Evolutionary conservation across 164 flowering plant species (phyloP), one percentile per base, ranked within the genome.

Genomic region (Liriodendron chinense): DNA sequence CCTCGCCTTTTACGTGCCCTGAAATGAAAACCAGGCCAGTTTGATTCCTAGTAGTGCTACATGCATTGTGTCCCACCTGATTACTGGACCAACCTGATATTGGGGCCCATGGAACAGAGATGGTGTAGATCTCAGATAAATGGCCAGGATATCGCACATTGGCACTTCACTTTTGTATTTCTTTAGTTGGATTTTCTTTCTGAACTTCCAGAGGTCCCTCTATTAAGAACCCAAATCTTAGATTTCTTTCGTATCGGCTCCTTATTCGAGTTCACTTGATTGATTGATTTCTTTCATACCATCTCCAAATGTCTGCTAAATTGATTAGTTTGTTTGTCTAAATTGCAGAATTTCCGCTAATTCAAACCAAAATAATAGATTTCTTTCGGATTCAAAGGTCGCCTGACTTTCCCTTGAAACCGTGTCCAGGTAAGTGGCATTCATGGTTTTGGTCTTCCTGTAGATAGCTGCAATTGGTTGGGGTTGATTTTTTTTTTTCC

Each of bases 281-380:
- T 53, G 59, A 53, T 53, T 53, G 18, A 53, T 53, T 53, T 53
- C 13, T 53, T 13, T 34, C 59, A 0, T 21, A 6, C 24, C 65
- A 63, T 63, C 24, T n/a, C 20, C 24, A n/a, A 22, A 34, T 21
- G n/a, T 22, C 66, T 67, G 13, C 28, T 67, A 20, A 26, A 24
- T 67, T 67, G 8, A 65, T 34, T 5, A 1, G 49, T 23, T n/a
- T 47, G 69, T 49, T 75, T 66, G 25, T n/a, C 50, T 14, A 12
- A 22, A 72, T 43, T 82, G 81, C 89, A 94, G 98, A 80, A 26
- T 92, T 94, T 70, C 95, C 98, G 68, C 78, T 92, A 1, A 84
- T 89, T 18, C 99, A 96, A 72, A 96, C 99, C 14, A 96, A 92
- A 78, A 94, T 96, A 47, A 79, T 92, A 10, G 96, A 96, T 81